Percentiles rank a stretch among this genome's conserved stretches.
Evolutionary conservation across 108 stramenopile genomes (phyloP).

Genomic region (Conticribra weissflogii): DNA sequence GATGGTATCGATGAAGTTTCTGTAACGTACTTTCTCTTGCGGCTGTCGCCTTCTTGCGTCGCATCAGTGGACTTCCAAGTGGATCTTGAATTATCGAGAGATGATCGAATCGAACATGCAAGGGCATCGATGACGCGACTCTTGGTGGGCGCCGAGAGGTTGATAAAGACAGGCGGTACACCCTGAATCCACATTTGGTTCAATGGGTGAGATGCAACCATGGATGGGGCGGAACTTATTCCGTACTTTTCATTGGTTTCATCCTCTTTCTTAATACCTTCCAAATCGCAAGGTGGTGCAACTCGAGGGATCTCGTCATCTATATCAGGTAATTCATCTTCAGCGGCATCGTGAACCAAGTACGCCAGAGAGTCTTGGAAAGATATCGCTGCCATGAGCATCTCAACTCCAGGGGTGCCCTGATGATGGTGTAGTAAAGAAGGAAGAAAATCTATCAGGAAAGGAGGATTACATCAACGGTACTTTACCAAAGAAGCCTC

Average conservation of each 20-base stretch:
- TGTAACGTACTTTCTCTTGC: conserved; percentile 7
- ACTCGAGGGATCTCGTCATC: conserved; percentile 60
- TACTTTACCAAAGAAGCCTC: no score
- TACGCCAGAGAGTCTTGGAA: conserved; percentile 82
- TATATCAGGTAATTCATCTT: conserved; percentile 69
- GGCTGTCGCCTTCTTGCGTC: conserved; percentile 26
- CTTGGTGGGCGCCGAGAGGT: conserved; percentile 67
- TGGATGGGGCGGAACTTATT: conserved; percentile 43
- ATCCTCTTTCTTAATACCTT: conserved; percentile 11
- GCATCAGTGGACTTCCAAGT: background rate
- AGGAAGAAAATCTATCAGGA: no score
- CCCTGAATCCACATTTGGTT: conserved; percentile 86
- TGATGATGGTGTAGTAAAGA: no score
- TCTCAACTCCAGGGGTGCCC: conserved; percentile 34
- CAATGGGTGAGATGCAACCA: conserved; percentile 66
- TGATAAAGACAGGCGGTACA: conserved; percentile 71
- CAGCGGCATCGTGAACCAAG: conserved; percentile 83
- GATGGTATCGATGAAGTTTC: background rate
- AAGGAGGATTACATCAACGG: no score
- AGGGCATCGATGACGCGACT: conserved; percentile 76
- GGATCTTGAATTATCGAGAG: conserved; percentile 73
- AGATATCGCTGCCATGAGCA: conserved; percentile 65
- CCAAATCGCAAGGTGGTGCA: conserved; percentile 7
- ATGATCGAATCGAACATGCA: conserved; percentile 77
- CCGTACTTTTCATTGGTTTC: conserved; percentile 65